phyloP scores from a whole-genome alignment of 2,329 filamentous ascomycete genomes.

The Botrytis elliptica region DNA sequence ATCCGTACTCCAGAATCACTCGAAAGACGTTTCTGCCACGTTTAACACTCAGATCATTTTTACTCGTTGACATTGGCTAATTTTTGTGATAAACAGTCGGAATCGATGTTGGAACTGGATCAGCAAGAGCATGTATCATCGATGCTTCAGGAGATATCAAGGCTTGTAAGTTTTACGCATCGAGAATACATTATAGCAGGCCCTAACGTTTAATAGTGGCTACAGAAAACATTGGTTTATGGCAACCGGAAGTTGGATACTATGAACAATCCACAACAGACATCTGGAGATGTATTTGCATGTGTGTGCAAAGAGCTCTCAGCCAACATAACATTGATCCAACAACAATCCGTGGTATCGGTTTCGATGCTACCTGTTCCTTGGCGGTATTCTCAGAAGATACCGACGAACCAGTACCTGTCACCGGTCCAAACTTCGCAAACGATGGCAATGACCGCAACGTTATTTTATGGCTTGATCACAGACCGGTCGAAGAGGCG shows the following conservation, averaged over 20 bases:
- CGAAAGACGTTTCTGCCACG: background rate
- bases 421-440: conserved; percentile 84
- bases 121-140: conserved; percentile 93
- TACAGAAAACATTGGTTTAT: conserved; percentile 74
- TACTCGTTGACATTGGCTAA: conserved; percentile 1
- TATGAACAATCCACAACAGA: conserved; percentile 98
- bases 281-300: conserved; percentile 94
- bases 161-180: conserved; percentile 41
- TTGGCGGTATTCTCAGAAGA: conserved; percentile 86
- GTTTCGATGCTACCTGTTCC: conserved; percentile 98
- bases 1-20: background rate
- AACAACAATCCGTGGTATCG: conserved; percentile 78
- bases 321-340: conserved; percentile 77
- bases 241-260: conserved; percentile 73
- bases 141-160: conserved; percentile 87
- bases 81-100: conserved; percentile 51
- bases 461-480: conserved; percentile 96
- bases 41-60: background rate
- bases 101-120: conserved; percentile 95
- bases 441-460: conserved; percentile 83
- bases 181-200: conserved; percentile 15
- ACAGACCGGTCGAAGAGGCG: conserved; percentile 86
- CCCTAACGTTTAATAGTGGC: conserved; percentile 47
- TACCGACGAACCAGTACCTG: conserved; percentile 85
- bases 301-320: conserved; percentile 79